A percentile compares a stretch with the other conserved stretches of the same genome.
Evolutionary conservation across 1,139 yeast species (phyloP).

Genomic region (Yamadazyma membranifaciens): DNA sequence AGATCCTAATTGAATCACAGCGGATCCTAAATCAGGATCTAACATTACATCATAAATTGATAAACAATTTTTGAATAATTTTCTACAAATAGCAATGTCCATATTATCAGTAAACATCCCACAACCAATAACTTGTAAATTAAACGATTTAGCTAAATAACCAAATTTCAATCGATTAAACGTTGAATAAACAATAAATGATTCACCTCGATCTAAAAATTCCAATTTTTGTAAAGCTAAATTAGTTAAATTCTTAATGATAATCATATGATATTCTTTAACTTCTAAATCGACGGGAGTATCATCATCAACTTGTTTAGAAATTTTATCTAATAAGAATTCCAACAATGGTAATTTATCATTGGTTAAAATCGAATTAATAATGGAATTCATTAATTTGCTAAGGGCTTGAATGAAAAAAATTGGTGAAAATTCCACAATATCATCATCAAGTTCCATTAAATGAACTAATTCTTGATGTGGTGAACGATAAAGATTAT

Average conservation of each 20-base stretch:
- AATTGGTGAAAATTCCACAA: conserved; percentile 40
- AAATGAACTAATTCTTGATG: conserved; percentile 21
- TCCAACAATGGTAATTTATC: conserved; percentile 27
- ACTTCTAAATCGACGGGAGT: conserved; percentile 18
- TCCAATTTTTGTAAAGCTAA: conserved; percentile 42
- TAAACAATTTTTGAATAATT: conserved; percentile 37
- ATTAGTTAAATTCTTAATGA: conserved; percentile 30
- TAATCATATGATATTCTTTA: conserved; percentile 24
- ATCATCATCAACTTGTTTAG: conserved; percentile 21
- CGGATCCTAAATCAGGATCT: conserved; percentile 45
- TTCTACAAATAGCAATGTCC: conserved; percentile 30
- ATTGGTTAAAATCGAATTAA: conserved; percentile 29
- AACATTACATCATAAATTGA: conserved; percentile 43
- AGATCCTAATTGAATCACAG: conserved; percentile 55
- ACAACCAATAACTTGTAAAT: conserved; percentile 42
- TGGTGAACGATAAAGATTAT: conserved; percentile 21
- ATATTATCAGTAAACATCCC: conserved; percentile 43
- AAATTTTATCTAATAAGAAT: conserved; percentile 26
- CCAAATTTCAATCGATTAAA: conserved; percentile 39
- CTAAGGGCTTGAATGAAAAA: conserved; percentile 45
- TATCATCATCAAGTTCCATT: conserved; percentile 28
- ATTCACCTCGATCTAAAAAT: conserved; percentile 44
- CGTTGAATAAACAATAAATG: conserved; percentile 44
- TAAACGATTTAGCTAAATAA: conserved; percentile 38
- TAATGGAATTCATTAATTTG: conserved; percentile 34